Conservation (phyloP, 78 protist species). For the Chrysochromulina tobinii region DNA sequence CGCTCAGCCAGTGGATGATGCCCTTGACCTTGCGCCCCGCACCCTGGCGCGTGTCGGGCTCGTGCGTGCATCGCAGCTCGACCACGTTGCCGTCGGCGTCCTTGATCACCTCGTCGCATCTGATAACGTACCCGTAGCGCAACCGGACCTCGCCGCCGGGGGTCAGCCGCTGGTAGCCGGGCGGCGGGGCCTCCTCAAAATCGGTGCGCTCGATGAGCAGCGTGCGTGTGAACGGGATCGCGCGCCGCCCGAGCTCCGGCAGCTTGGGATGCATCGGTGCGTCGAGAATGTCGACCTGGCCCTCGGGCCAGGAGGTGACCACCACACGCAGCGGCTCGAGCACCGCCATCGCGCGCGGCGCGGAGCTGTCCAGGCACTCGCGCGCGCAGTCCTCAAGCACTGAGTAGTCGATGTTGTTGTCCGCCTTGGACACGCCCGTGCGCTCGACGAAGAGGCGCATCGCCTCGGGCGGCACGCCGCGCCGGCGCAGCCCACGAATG, state of each 20-base stretch:
- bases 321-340: constrained; percentile 49
- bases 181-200: constrained; percentile 27
- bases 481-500: constrained; percentile 44
- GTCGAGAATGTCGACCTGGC: constrained; percentile 1
- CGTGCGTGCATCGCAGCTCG: constrained; percentile 33
- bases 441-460: constrained; percentile 41
- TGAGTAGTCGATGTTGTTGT: constrained; percentile 34
- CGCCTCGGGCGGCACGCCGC: constrained; percentile 57
- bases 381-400: constrained; percentile 55
- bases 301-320: constrained; percentile 51
- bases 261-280: constrained; percentile 41
- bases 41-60: background rate
- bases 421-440: constrained; percentile 51
- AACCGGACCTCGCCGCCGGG: constrained; percentile 35
- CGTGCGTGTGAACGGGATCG: background rate
- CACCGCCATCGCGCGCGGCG: constrained; percentile 57
- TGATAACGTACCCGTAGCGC: constrained; percentile 18
- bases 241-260: constrained; percentile 25
- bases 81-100: constrained; percentile 9
- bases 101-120: constrained; percentile 26
- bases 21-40: constrained; percentile 31
- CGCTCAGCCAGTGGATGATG: constrained; percentile 34
- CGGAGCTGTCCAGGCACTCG: constrained; percentile 2
- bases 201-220: constrained; percentile 64
- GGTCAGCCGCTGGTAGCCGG: constrained; percentile 32